A percentile compares a stretch with the other conserved stretches of the same genome.
phyloP scores from a whole-genome alignment of 2,329 filamentous ascomycete species.

The Penicillium psychrosexuale region DNA sequence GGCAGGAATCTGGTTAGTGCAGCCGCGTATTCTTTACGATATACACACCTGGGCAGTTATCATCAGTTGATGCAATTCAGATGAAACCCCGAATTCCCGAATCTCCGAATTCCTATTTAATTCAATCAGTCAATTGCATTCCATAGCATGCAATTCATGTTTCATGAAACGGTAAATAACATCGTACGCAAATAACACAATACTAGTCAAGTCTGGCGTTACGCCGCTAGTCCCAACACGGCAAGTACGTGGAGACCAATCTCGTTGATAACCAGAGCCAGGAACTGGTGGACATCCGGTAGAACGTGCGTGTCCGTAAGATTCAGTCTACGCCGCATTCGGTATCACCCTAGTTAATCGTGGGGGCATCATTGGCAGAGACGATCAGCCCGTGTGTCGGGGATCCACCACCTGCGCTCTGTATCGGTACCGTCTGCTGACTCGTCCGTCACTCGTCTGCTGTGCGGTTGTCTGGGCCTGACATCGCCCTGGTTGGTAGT shows the following conservation, averaged over 20 bases:
- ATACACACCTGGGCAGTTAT: neutral
- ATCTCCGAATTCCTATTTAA: too few species aligned
- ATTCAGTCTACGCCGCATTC: constrained; percentile 19
- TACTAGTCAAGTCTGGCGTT: constrained; percentile 9
- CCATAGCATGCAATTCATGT: neutral
- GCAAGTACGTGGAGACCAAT: constrained; percentile 14
- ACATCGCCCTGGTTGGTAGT: constrained; percentile 2
- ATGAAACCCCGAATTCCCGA: neutral
- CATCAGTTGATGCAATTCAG: neutral
- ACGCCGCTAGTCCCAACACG: constrained; percentile 13
- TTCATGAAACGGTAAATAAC: neutral
- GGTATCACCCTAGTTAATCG: constrained; percentile 19
- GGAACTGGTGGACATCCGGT: constrained; percentile 17
- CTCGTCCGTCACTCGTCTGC: neutral
- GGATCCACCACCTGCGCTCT: constrained; percentile 4
- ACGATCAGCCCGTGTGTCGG: constrained; percentile 3
- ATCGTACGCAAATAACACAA: neutral
- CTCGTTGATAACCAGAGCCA: constrained; percentile 11
- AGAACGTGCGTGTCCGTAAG: constrained; percentile 22
- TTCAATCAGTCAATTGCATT: neutral
- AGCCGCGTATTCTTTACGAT: neutral
- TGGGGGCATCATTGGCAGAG: constrained; percentile 1
- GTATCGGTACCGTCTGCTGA: constrained; percentile 16
- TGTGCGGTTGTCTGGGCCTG: constrained; percentile 7
- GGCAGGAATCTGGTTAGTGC: neutral